These are phyloP conservation scores for Zychaea mexicana DNA, from an alignment of 371 early-diverging fungal species.

Conservation along the genomic window DNA sequence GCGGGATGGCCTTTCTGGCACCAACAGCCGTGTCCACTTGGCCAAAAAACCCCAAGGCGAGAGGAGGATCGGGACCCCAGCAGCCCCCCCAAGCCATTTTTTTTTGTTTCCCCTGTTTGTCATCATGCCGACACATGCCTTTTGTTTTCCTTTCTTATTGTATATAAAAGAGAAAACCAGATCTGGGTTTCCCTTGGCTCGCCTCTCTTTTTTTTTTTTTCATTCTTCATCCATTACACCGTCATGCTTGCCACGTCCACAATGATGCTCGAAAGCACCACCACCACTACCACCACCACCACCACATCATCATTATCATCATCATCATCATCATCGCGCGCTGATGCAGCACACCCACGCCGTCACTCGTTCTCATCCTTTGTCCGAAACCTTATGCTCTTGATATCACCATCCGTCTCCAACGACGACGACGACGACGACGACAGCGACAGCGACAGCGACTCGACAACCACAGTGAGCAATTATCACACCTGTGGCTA, in stretches of 20 bases:
- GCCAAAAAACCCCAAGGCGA: too few species aligned
- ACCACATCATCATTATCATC: constrained; percentile 1
- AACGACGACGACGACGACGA: constrained; percentile 8
- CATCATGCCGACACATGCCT: constrained; percentile 19
- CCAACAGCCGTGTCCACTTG: too few species aligned
- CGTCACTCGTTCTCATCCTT: constrained; percentile 19
- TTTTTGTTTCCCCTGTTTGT: constrained; percentile 12
- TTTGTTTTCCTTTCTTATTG: constrained; percentile 8
- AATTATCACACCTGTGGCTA: not conserved
- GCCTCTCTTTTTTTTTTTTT: constrained; percentile 3
- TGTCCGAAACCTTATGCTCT: constrained; percentile 16
- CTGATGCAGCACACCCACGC: not conserved
- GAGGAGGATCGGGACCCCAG: constrained; percentile 11
- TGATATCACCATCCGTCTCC: constrained; percentile 15
- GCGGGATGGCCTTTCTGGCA: not conserved
- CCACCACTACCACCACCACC: not conserved
- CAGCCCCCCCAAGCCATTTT: not conserved
- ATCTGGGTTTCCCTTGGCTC: not conserved
- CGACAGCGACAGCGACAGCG: constrained; percentile 1
- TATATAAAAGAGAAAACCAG: not conserved
- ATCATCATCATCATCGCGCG: not conserved
- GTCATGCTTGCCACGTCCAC: constrained; percentile 16
- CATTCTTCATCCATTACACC: not conserved
- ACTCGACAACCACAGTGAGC: not conserved
- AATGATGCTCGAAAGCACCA: constrained; percentile 12